Evolutionary conservation across 163 green algal species (phyloP).

Genomic region (Chlorella variabilis): DNA sequence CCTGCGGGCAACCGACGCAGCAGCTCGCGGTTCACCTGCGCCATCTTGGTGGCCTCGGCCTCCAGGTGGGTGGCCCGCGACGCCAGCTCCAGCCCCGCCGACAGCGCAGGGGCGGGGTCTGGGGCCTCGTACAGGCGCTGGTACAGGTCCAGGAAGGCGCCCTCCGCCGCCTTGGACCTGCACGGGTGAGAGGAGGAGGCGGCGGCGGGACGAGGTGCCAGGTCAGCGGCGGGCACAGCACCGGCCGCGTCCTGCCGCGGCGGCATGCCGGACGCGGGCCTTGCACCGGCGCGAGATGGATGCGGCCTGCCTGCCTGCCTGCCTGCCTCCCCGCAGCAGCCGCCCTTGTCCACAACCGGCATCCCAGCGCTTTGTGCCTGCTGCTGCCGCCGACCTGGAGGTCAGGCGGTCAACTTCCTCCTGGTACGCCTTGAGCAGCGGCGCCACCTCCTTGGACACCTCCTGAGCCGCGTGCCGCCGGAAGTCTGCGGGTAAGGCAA

Average conservation of each 20-base stretch:
- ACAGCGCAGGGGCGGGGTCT: constrained; percentile 82
- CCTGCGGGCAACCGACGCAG: no score
- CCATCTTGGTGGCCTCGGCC: constrained; percentile 56
- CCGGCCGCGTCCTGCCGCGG: no score
- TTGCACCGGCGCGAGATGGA: no score
- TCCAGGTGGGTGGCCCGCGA: constrained; percentile 66
- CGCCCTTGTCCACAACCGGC: no score
- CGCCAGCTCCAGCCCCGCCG: constrained; percentile 62
- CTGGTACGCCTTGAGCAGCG: constrained; percentile 92
- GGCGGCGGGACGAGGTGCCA: no score
- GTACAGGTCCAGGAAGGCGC: constrained; percentile 90
- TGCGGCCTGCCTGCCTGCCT: no score
- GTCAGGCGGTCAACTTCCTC: constrained; percentile 88
- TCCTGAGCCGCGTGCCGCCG: background rate
- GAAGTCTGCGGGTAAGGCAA: constrained; percentile 43
- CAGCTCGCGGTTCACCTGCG: constrained; percentile 69
- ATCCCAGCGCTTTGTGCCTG: no score
- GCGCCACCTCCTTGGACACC: constrained; percentile 11
- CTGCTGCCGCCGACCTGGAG: no score
- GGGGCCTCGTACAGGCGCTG: constrained; percentile 92
- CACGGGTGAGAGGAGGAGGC: background rate
- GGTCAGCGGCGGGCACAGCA: no score
- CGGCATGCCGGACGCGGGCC: no score
- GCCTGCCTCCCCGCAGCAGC: no score
- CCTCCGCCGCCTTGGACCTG: constrained; percentile 75